phyloP scores from a whole-genome alignment of 2,329 filamentous ascomycete genomes.

The Cordyceps cateniannulata region DNA sequence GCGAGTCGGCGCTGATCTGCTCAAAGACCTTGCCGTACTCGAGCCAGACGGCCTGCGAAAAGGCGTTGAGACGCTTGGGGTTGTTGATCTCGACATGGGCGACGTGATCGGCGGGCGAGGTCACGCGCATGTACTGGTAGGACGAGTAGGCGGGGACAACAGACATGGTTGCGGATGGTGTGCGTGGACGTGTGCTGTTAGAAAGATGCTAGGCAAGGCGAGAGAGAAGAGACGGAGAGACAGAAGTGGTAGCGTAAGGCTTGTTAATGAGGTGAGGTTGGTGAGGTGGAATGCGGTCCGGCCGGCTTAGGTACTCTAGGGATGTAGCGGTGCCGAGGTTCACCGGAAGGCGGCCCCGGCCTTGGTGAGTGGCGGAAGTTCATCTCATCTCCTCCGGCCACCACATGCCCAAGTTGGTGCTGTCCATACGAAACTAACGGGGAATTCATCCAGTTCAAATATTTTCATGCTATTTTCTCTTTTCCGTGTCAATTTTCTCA shows the following conservation, averaged over 20 bases:
- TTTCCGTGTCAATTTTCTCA: not conserved
- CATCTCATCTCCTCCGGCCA: slow-evolving; percentile 1
- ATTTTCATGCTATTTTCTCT: not conserved
- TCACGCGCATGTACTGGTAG: slow-evolving; percentile 66
- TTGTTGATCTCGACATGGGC: slow-evolving; percentile 92
- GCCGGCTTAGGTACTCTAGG: not conserved
- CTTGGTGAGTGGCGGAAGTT: not conserved
- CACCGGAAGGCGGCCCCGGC: not conserved
- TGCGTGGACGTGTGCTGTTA: not conserved
- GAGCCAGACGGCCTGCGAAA: slow-evolving; percentile 77
- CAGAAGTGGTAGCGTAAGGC: not conserved
- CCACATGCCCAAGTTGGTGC: not conserved
- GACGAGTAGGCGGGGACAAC: slow-evolving; percentile 24
- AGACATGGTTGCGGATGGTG: not conserved
- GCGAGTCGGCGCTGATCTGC: slow-evolving; percentile 62
- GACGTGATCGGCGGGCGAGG: slow-evolving; percentile 64
- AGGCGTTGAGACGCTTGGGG: slow-evolving; percentile 81
- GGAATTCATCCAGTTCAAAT: not conserved
- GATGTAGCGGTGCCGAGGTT: slow-evolving; percentile 1
- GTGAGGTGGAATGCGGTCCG: not conserved
- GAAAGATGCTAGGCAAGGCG: not conserved
- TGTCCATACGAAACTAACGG: not conserved
- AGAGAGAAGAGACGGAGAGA: not conserved
- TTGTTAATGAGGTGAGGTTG: not conserved
- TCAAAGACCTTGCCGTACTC: slow-evolving; percentile 70